These are phyloP conservation scores for Collybia sp. DNA, from an alignment of 768 basidiomycete species.

Conservation along the genomic window DNA sequence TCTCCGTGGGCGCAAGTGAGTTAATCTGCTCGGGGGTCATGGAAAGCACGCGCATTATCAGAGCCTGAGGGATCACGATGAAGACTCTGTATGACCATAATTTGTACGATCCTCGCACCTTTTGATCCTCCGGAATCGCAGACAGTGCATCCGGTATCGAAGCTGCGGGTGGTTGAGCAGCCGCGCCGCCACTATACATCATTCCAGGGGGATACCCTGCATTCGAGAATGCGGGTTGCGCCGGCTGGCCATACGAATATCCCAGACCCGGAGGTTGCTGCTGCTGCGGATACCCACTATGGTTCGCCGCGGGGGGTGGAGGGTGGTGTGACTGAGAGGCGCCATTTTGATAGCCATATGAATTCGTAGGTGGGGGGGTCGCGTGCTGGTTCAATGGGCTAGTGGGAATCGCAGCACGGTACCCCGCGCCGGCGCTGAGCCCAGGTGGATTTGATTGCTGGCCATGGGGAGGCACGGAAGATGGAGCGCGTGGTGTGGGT, in stretches of 20 bases:
- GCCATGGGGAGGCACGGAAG: constrained; percentile 45
- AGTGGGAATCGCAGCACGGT: too few relatives aligned
- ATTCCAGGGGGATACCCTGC: constrained; percentile 14
- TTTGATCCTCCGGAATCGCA: constrained; percentile 64
- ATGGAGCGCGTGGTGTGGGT: constrained; percentile 27
- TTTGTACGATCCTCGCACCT: constrained; percentile 38
- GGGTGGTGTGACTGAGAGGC: constrained; percentile 3
- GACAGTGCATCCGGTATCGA: constrained; percentile 49
- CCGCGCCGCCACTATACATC: constrained; percentile 5
- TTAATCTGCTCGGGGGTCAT: constrained; percentile 87
- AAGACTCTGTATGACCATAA: constrained; percentile 3
- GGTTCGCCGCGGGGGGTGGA: background rate
- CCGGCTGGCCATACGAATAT: constrained; percentile 16
- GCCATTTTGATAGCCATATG: constrained; percentile 18
- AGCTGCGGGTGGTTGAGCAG: constrained; percentile 18
- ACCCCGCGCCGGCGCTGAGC: too few relatives aligned
- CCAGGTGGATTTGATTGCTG: constrained; percentile 12
- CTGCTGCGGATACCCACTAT: constrained; percentile 6
- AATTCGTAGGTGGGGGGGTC: constrained; percentile 9
- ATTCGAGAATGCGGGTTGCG: constrained; percentile 11
- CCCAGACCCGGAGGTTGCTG: constrained; percentile 5
- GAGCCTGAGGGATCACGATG: constrained; percentile 2
- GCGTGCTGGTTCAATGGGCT: constrained; percentile 18
- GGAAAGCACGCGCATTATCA: constrained; percentile 13
- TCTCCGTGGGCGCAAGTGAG: constrained; percentile 65